These are phyloP conservation scores for Solanum dulcamara DNA, from an alignment of 257 asterid species.

Conservation along the genomic window DNA sequence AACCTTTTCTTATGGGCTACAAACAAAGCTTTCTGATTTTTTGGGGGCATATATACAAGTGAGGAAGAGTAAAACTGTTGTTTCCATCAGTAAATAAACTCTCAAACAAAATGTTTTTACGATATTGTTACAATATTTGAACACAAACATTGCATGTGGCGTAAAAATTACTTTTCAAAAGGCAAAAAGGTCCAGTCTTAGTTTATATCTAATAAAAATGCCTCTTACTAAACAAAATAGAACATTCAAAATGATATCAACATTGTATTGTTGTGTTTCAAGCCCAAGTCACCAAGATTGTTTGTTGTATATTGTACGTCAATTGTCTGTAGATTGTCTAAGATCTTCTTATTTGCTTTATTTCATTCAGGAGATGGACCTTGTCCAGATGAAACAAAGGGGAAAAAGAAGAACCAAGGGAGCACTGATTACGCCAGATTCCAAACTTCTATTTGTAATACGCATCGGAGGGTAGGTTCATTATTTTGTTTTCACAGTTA, in stretches of 20 bases:
- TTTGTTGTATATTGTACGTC: background rate
- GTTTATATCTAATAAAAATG: background rate
- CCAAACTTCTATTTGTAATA: slow-evolving; percentile 50
- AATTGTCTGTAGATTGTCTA: slow-evolving; percentile 51
- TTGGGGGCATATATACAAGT: background rate
- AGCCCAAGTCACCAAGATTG: background rate
- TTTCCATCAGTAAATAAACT: background rate
- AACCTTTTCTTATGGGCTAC: background rate
- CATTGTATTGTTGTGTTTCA: background rate
- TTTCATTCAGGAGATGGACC: slow-evolving; percentile 60
- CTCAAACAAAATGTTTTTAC: background rate
- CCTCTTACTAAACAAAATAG: background rate
- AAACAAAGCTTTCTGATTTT: background rate
- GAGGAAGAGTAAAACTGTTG: background rate
- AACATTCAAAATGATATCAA: background rate
- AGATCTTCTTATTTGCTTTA: slow-evolving; percentile 45
- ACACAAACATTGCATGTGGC: background rate
- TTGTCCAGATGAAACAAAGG: slow-evolving; percentile 71
- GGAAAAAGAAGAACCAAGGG: slow-evolving; percentile 28
- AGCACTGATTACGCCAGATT: slow-evolving; percentile 18
- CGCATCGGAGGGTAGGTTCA: slow-evolving; percentile 74
- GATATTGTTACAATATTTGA: background rate
- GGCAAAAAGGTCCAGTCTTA: background rate
- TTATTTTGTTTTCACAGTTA: background rate
- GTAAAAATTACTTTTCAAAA: background rate